These are phyloP conservation scores for Thermochaetoides dissita DNA, from an alignment of 2,329 filamentous ascomycete species.

Conservation along the genomic window DNA sequence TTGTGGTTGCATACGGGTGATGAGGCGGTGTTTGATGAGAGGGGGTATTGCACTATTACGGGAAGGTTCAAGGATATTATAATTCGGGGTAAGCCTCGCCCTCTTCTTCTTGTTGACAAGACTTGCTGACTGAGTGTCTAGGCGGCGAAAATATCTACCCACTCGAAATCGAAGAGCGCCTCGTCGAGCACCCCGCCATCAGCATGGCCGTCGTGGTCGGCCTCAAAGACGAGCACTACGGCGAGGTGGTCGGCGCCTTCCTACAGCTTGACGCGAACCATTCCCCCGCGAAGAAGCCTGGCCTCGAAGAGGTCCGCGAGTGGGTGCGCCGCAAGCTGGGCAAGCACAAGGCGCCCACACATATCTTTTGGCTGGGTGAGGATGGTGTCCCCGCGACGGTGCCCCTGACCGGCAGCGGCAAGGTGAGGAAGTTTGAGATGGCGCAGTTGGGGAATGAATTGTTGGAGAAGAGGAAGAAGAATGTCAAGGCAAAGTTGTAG, in stretches of 20 bases:
- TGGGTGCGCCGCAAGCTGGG: slow-evolving; percentile 51
- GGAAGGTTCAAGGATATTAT: slow-evolving; percentile 71
- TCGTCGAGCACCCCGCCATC: slow-evolving; percentile 50
- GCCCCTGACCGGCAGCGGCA: slow-evolving; percentile 58
- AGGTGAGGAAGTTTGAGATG: slow-evolving; percentile 55
- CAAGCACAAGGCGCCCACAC: slow-evolving; percentile 53
- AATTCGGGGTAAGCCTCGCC: slow-evolving; percentile 42
- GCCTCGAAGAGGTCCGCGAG: slow-evolving; percentile 40
- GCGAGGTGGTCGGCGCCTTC: slow-evolving; percentile 59
- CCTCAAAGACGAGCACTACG: slow-evolving; percentile 55
- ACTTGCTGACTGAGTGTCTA: slow-evolving; percentile 12
- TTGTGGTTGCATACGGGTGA: slow-evolving; percentile 57
- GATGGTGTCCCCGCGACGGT: slow-evolving; percentile 39
- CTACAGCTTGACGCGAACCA: slow-evolving; percentile 27
- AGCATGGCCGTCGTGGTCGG: slow-evolving; percentile 55
- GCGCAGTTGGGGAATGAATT: slow-evolving; percentile 41
- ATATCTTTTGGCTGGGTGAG: slow-evolving; percentile 64
- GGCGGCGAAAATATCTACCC: slow-evolving; percentile 63
- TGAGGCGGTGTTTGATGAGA: slow-evolving; percentile 51
- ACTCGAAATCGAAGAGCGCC: slow-evolving; percentile 59
- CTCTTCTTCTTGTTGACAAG: not conserved
- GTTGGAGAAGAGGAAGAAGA: slow-evolving; percentile 32
- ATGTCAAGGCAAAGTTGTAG: slow-evolving; percentile 32
- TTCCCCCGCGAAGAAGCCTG: slow-evolving; percentile 22
- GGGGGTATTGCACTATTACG: slow-evolving; percentile 59